Evolutionary conservation across 306 rosid species (phyloP).

Genomic region (Cicer cuneatum): DNA sequence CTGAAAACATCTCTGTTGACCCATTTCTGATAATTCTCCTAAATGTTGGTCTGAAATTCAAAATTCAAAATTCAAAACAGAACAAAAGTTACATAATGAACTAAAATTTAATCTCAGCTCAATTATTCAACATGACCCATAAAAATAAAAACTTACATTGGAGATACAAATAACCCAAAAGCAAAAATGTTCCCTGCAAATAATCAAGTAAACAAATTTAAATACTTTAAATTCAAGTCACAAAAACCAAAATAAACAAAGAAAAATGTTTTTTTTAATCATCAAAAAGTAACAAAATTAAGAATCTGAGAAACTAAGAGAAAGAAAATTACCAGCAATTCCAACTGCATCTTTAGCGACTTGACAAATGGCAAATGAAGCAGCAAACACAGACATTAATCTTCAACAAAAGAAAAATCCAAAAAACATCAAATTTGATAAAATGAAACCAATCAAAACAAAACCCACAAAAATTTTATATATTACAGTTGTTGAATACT

Average conservation of each 20-base stretch:
- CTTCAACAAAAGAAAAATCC: constrained; percentile 7
- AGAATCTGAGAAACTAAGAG: constrained; percentile 15
- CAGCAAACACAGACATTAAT: constrained; percentile 58
- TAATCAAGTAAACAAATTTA: constrained; percentile 1
- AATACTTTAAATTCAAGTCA: background rate
- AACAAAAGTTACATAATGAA: constrained; percentile 29
- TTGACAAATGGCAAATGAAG: constrained; percentile 36
- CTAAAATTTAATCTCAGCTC: constrained; percentile 28
- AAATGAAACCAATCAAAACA: constrained; percentile 8
- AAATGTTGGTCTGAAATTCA: constrained; percentile 75
- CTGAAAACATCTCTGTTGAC: constrained; percentile 94
- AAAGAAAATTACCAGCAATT: constrained; percentile 69
- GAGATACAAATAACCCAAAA: constrained; percentile 87
- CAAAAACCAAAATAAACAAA: background rate
- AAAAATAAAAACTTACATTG: constrained; percentile 68
- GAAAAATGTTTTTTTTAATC: background rate
- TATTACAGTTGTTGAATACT: background rate
- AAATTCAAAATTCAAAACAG: constrained; percentile 37
- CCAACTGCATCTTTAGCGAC: constrained; percentile 81
- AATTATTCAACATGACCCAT: background rate
- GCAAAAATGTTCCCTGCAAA: constrained; percentile 89
- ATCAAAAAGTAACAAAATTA: background rate
- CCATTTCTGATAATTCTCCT: constrained; percentile 79
- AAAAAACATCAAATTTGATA: background rate
- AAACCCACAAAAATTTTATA: background rate